These are phyloP conservation scores for Debaryomyces tyrocola DNA, from an alignment of 805 yeast genomes.

Conservation along the genomic window DNA sequence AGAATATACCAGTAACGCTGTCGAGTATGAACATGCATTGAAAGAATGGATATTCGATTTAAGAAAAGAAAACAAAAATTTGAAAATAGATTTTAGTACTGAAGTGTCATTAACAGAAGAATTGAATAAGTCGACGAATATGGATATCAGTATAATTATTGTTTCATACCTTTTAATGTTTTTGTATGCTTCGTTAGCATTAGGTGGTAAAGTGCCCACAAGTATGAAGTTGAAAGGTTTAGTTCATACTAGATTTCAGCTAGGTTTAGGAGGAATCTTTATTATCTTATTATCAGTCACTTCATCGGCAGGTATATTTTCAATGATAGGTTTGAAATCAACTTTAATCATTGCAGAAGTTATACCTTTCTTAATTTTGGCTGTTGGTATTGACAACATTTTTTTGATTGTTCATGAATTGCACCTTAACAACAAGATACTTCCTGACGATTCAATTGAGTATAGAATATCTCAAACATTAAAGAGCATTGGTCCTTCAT, in stretches of 20 bases:
- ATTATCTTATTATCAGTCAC: constrained; percentile 80
- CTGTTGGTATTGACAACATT: constrained; percentile 95
- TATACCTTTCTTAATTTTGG: constrained; percentile 87
- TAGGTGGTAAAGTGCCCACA: constrained; percentile 60
- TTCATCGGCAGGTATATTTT: constrained; percentile 80
- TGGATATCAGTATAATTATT: constrained; percentile 69
- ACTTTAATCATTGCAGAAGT: constrained; percentile 95
- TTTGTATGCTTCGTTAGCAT: constrained; percentile 78
- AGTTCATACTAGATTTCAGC: constrained; percentile 59
- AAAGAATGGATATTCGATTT: constrained; percentile 53
- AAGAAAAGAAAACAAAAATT: constrained; percentile 37
- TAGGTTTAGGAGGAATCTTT: constrained; percentile 82
- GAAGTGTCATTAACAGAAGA: constrained; percentile 85
- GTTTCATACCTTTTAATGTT: constrained; percentile 86
- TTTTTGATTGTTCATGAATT: constrained; percentile 83
- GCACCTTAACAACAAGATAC: constrained; percentile 48
- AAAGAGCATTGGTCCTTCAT: constrained; percentile 82
- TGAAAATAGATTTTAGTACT: constrained; percentile 72
- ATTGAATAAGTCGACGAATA: constrained; percentile 74
- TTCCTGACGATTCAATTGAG: constrained; percentile 44
- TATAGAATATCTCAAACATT: constrained; percentile 64
- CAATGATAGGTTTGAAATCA: constrained; percentile 74
- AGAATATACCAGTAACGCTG: constrained; percentile 36
- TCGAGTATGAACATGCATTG: constrained; percentile 71
- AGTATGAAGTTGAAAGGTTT: constrained; percentile 27